Evolutionary conservation across 345 rosid genomes (phyloP).

Genomic region (Hibiscus trionum): DNA sequence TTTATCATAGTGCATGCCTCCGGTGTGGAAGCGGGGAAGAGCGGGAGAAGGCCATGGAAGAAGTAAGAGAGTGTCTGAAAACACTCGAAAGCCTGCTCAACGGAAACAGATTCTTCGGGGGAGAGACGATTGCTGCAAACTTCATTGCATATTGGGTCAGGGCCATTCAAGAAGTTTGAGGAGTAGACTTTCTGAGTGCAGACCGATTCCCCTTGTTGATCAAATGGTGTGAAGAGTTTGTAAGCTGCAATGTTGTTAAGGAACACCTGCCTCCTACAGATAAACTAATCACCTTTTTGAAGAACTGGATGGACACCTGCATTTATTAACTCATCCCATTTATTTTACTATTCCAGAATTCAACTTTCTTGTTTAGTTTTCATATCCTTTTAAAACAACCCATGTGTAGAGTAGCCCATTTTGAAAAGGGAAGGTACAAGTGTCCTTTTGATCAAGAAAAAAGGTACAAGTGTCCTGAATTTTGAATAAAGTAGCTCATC

Average conservation of each 20-base stretch:
- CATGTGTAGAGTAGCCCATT: too few species aligned
- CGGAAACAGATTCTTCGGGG: slow-evolving; percentile 13
- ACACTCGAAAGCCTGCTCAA: slow-evolving; percentile 13
- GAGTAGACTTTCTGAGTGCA: not conserved
- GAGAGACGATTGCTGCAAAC: not conserved
- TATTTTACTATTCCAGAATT: too few species aligned
- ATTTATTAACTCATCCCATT: too few species aligned
- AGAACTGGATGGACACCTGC: not conserved
- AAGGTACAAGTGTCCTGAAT: too few species aligned
- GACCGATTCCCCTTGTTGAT: slow-evolving; percentile 11
- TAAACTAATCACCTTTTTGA: not conserved
- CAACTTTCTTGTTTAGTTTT: too few species aligned
- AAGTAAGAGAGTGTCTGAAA: slow-evolving; percentile 2
- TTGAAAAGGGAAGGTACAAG: too few species aligned
- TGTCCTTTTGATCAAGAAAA: too few species aligned
- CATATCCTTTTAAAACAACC: too few species aligned
- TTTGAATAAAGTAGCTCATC: too few species aligned
- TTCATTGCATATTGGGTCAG: slow-evolving; percentile 8
- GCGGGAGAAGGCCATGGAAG: slow-evolving; percentile 3
- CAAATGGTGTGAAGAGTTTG: slow-evolving; percentile 12
- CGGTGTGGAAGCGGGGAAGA: not conserved
- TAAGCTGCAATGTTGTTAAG: not conserved
- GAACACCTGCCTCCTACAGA: not conserved
- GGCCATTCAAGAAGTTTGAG: not conserved
- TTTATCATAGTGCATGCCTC: not conserved